Evolutionary conservation across 306 rosid genomes (phyloP), one percentile per base, ranked within the genome.

Genomic region (Morella rubra): DNA sequence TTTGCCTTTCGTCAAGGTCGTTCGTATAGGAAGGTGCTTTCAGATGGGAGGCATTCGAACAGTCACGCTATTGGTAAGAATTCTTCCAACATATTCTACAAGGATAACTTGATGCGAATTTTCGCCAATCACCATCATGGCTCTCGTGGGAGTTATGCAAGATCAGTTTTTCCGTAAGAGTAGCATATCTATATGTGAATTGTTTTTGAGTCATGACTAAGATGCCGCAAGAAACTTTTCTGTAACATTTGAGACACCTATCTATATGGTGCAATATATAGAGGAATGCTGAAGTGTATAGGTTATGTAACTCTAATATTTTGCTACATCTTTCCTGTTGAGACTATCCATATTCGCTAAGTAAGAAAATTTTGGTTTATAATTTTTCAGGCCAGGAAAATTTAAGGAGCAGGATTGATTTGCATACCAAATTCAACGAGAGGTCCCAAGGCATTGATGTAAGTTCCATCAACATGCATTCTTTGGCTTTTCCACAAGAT

Each of bases 1-100:
- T 87, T 91, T 3, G 84, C 80, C 58, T 86, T 86, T 56, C 74
- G 85, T 15, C 83, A 87, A 76, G 82, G 77, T 44, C 86, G 53
- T 72, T 81, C 89, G 7, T 66, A 56, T 45, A 79, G 73, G 83
- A 85, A 83, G 77, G 54, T 84, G 73, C 79, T 86, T 78, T 87
- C 90, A 1, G 72, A 75, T 73, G 24, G 27, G 73, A 83, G 65
- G 70, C 85, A 73, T 67, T 81, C 71, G 59, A 66, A 65, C n/a
- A 55, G 70, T 79, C 80, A 77, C 18, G 59, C 61, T 58, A 73
- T 55, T 45, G 90, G 91, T 91, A 81, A 73, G 83, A 47, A 49
- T 65, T 75, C 37, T 45, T 46, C 6, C 0, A 61, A 51, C 54
- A 49, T 49, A 54, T 14, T 46, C 37, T 32, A 32, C 3, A 32